Evolutionary conservation across 305 asterid genomes (phyloP), one percentile per base, ranked within the genome.

Genomic region (Plantago lanceolata): DNA sequence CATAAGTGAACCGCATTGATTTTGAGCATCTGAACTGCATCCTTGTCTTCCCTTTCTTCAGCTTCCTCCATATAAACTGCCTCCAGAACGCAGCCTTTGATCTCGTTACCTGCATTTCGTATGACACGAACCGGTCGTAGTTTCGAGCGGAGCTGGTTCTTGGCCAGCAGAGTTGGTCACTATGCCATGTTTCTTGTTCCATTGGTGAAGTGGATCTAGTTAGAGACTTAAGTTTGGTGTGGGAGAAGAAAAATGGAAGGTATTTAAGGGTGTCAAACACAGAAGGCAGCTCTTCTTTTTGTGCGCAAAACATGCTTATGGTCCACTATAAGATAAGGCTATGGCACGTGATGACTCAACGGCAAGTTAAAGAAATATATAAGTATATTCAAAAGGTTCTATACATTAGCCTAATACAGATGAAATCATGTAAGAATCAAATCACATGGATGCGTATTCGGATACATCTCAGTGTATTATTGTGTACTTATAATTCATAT

Each of bases 1-100:
- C 96, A 60, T 90, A 90, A 17, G 82, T 74, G 64, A 81, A 79
- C 67, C 82, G 76, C 88, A 64, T 79, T 35, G 97, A 84, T n/a
- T 71, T 75, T 0, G 50, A 71, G 77, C 48, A 18, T 65, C 74
- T 3, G 43, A 71, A 80, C 40, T 33, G 40, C 48, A 78, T 63
- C 61, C 65, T 82, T 17, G 81, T 80, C 84, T 79, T 87, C 76
- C 84, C 83, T 54, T 70, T 84, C 84, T 78, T 82, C 48, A 86
- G 70, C 82, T 82, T 87, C 79, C 81, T 80, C 97, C 94, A 87
- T 21, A 54, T n/a, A 29, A 87, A 67, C 62, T 69, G 76, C 33
- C 67, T 76, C 96, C 90, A 85, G 15, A 85, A 67, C 3, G 84
- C 51, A 61, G 73, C 57, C 63, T 72, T 79, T 11, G 88, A 70